Base-by-base conservation (phyloP, 2,329 filamentous ascomycete genomes). In the Neofusicoccum ribis region DNA sequence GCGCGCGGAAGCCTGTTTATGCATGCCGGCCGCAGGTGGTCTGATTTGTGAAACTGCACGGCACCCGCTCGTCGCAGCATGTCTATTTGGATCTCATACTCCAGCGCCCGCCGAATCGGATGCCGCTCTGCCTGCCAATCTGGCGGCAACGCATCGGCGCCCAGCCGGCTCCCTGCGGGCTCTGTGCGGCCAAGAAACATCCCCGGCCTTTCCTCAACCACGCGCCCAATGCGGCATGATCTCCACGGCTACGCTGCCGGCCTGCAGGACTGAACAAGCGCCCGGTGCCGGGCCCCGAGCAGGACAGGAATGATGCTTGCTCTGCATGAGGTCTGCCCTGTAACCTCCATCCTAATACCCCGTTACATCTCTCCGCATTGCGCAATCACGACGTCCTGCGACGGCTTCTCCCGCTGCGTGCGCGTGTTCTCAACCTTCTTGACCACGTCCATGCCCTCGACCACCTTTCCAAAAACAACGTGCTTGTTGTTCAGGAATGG, bases 401-500 rank as follows among this genome's bases (percentile, higher is more conserved):
- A 91, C 3, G 94, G 95, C 74, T 91, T 87, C 74, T 97, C 94
- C 75, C 91, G 87, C 69, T 87, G 86, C 3, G 89, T 91, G 9
- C 94, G 90, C 37, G 92, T 95, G 67, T 91, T 89, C 83, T 98
- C 94, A 79, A 99, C 90, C 87, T 96, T 98, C 70, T 84, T 86
- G 49, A 98, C 91, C 5, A 97, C 88, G 66, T 97, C 92, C 86
- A 97, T 90, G 43, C 94, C 93, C 46, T 93, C 91, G 50, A 92
- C 83, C 1, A 98, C 94, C 76, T 91, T 89, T 59, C 95, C 95
- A 72, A 98, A 98, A 17, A 98, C 93, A 65, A 97, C 93, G 77
- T 99, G 95, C 80, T 98, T 98, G 74, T 86, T 87, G 79, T 98
- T 91, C 31, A 99, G 82, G 75, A 96, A 96, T 1, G 92, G 92